A percentile compares a stretch with the other conserved stretches of the same genome.
phyloP scores from a whole-genome alignment of 129 eudicot genomes.

The Flaveria brownii region DNA sequence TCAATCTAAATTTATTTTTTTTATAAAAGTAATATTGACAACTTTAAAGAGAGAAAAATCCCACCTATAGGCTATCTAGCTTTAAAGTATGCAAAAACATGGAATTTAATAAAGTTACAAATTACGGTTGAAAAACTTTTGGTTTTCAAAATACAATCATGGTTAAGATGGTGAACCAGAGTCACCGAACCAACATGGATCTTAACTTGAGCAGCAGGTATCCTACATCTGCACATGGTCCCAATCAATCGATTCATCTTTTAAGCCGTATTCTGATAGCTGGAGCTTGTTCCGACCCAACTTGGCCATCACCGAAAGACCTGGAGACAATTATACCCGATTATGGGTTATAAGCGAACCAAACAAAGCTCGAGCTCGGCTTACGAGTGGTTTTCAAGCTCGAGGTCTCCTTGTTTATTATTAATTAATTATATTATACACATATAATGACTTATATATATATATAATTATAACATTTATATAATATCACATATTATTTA shows the following conservation, averaged over 20 bases:
- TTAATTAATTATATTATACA: too few species aligned
- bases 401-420: not conserved
- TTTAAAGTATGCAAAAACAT: slow-evolving; percentile 5
- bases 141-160: slow-evolving; percentile 7
- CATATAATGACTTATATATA: too few species aligned
- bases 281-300: slow-evolving; percentile 58
- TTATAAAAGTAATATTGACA: not conserved
- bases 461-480: too few species aligned
- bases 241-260: slow-evolving; percentile 51
- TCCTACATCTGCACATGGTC: slow-evolving; percentile 46
- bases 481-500: too few species aligned
- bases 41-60: slow-evolving; percentile 7
- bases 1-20: not conserved
- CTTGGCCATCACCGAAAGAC: slow-evolving; percentile 72
- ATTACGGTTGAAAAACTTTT: not conserved
- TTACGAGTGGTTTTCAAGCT: too few species aligned
- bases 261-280: slow-evolving; percentile 39
- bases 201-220: slow-evolving; percentile 3
- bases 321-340: slow-evolving; percentile 25
- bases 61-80: slow-evolving; percentile 25
- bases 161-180: not conserved
- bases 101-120: slow-evolving; percentile 31
- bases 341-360: not conserved
- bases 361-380: not conserved
- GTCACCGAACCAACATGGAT: not conserved